Evolutionary conservation across 306 rosid genomes (phyloP).

Genomic region (Pterocarpus macrocarpus): DNA sequence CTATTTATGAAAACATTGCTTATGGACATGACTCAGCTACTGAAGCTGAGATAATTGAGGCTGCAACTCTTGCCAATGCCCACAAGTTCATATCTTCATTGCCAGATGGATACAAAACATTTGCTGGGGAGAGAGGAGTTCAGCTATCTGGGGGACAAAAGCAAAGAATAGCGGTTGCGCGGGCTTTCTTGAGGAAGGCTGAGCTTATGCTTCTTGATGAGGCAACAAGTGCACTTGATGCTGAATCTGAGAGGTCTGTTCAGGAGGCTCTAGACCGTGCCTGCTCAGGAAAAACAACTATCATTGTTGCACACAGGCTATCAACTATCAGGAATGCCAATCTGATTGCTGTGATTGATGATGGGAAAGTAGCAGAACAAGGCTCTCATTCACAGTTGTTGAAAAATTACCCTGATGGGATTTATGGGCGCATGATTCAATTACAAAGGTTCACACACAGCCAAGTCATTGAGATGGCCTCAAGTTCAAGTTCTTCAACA

Average conservation of each 20-base stretch:
- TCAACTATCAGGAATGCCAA: slow-evolving; percentile 89
- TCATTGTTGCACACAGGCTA: slow-evolving; percentile 89
- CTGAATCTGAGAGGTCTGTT: slow-evolving; percentile 93
- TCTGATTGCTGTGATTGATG: slow-evolving; percentile 93
- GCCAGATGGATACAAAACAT: slow-evolving; percentile 91
- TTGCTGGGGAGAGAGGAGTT: slow-evolving; percentile 95
- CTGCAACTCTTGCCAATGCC: slow-evolving; percentile 90
- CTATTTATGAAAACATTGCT: slow-evolving; percentile 90
- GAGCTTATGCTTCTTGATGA: slow-evolving; percentile 95
- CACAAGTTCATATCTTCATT: slow-evolving; percentile 86
- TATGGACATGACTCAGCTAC: slow-evolving; percentile 91
- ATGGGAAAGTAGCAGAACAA: slow-evolving; percentile 98
- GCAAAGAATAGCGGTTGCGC: slow-evolving; percentile 91
- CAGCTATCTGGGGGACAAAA: slow-evolving; percentile 97
- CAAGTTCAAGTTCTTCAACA: slow-evolving; percentile 83
- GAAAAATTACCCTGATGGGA: slow-evolving; percentile 90
- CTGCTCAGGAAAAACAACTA: slow-evolving; percentile 86
- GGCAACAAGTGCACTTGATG: slow-evolving; percentile 98
- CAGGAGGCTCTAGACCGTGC: slow-evolving; percentile 98
- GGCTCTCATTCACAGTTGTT: slow-evolving; percentile 95
- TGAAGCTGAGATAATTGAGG: slow-evolving; percentile 93
- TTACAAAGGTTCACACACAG: slow-evolving; percentile 85
- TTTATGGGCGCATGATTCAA: slow-evolving; percentile 91
- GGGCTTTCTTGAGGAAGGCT: slow-evolving; percentile 90
- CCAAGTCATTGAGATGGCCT: slow-evolving; percentile 87